Evolutionary conservation across 2,329 filamentous ascomycete genomes (phyloP).

Genomic region (Acrocalymma vagum): DNA sequence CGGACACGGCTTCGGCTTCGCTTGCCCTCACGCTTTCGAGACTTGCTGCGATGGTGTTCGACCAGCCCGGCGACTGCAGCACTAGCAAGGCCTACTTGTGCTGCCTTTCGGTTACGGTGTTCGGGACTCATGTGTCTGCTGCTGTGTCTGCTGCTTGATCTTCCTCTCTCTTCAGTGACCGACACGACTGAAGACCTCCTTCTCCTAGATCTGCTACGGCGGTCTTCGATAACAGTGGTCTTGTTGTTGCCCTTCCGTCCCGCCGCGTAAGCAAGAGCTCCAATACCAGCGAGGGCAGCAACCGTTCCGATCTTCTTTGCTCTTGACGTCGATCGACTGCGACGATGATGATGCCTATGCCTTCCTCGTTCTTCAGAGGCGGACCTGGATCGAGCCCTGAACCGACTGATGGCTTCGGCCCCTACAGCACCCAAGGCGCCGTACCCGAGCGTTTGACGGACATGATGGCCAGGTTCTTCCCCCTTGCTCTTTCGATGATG

Average conservation of each 20-base stretch:
- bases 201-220: conserved; percentile 56
- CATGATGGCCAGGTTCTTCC: conserved; percentile 60
- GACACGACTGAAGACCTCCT: conserved; percentile 52
- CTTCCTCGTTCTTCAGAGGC: conserved; percentile 45
- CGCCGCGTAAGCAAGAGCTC: conserved; percentile 64
- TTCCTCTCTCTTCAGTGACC: conserved; percentile 27
- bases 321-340: conserved; percentile 48
- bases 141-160: conserved; percentile 50
- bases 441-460: conserved; percentile 65
- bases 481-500: conserved; percentile 66
- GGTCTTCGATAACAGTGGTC: conserved; percentile 54
- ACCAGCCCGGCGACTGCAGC: conserved; percentile 70
- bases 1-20: conserved; percentile 65
- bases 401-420: conserved; percentile 65
- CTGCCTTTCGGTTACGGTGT: conserved; percentile 66
- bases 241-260: conserved; percentile 57
- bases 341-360: conserved; percentile 26
- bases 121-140: conserved; percentile 54
- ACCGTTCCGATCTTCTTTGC: conserved; percentile 64
- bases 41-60: conserved; percentile 65
- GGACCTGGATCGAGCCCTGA: conserved; percentile 56
- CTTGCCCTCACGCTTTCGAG: conserved; percentile 60
- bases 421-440: conserved; percentile 69
- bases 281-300: conserved; percentile 68
- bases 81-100: conserved; percentile 68